Base-by-base conservation (phyloP, 768 basidiomycete genomes). In the Lactarius deliciosus region DNA sequence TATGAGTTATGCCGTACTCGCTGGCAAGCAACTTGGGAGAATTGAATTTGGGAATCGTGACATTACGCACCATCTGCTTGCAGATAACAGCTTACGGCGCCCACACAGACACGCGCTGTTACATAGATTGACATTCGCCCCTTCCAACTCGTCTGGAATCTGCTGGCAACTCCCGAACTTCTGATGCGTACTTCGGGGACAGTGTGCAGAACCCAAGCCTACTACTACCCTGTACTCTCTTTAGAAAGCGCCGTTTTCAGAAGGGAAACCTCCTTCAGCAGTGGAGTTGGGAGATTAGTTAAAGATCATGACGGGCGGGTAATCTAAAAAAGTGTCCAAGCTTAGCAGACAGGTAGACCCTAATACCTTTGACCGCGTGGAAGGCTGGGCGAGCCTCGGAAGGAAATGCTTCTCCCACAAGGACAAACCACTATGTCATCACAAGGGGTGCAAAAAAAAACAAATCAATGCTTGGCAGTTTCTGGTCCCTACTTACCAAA, bases 331-430 rank as follows among this genome's bases (percentile, higher is more conserved):
- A 25, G 22, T 53, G 50, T 53, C 50, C 50, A 25, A 50, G 47
- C 11, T 50, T 50, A 50, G 47, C n/a, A 41, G 64, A 54, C 34
- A 53, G 40, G 3, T 28, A 54, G 36, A 66, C 61, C 65, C 45
- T 41, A 40, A 62, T 58, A 55, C 50, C 16, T 53, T 40, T 53
- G 65, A 8, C 57, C 50, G 57, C 61, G 50, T 67, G 61, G 56
- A 36, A 57, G 66, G 62, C 66, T 67, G 66, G 66, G 32, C 62
- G 53, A 45, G 62, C 50, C 62, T 67, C 58, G 57, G 50, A 64
- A 62, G 66, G 40, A 55, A 55, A 11, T 18, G 47, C 50, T 3
- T 53, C 61, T 54, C 56, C n/a, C 61, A 59, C 60, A 50, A 8
- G 66, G 32, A 18, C 45, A 50, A 53, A 25, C 50, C 34, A 56